These are phyloP conservation scores for Sporothrix phasma DNA, from an alignment of 2,329 filamentous ascomycete species.

Conservation along the genomic window DNA sequence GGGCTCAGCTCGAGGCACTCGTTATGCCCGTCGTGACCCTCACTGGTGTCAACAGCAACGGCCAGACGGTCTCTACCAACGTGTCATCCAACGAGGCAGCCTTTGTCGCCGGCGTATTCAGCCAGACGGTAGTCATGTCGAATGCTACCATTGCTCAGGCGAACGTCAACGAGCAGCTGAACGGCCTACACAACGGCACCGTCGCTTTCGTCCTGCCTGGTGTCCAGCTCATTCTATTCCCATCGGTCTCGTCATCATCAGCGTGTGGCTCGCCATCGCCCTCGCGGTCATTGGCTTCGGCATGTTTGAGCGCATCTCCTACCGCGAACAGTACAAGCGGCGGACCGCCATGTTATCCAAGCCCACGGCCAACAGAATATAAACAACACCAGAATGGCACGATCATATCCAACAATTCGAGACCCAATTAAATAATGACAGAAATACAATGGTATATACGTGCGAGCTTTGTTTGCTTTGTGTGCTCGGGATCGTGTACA, in stretches of 20 bases:
- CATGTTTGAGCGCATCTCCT: constrained; percentile 56
- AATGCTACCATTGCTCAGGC: constrained; percentile 38
- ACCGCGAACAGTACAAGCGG: constrained; percentile 52
- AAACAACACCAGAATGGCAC: constrained; percentile 2
- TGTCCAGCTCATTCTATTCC: constrained; percentile 58
- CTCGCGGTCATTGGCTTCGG: constrained; percentile 50
- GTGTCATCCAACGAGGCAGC: constrained; percentile 61
- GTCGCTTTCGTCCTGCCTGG: constrained; percentile 62
- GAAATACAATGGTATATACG: not conserved
- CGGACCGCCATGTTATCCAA: constrained; percentile 36
- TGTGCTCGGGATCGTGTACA: too few relatives aligned
- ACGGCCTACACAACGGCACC: constrained; percentile 38
- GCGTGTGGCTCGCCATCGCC: constrained; percentile 51
- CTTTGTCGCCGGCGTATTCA: constrained; percentile 63
- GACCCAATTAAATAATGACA: not conserved
- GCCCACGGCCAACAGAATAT: constrained; percentile 24
- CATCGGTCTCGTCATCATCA: constrained; percentile 56
- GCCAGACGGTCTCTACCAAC: constrained; percentile 47
- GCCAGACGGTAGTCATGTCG: constrained; percentile 45
- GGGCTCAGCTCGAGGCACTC: constrained; percentile 49
- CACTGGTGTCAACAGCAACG: constrained; percentile 43
- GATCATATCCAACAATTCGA: not conserved
- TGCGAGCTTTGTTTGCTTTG: too few relatives aligned
- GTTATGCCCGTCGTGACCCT: constrained; percentile 61
- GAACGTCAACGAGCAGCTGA: constrained; percentile 39